phyloP scores from a whole-genome alignment of 176 grass and related monocot species.

The Eragrostis nindensis region DNA sequence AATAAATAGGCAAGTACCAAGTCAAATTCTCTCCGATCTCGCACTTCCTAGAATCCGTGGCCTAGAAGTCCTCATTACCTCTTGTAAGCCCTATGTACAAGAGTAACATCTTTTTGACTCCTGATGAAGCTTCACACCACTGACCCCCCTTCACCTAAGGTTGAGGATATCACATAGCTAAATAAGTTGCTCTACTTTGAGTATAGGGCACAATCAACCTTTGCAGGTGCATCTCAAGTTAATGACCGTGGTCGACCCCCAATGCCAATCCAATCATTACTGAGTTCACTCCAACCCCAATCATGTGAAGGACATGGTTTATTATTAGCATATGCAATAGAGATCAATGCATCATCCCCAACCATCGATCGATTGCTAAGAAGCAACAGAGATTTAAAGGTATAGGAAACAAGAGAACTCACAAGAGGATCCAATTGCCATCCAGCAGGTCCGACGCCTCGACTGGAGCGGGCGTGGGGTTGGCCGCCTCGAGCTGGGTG shows the following conservation, averaged over 20 bases:
- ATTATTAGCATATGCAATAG: neutral
- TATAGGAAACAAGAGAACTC: slow-evolving; percentile 34
- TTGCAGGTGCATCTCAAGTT: neutral
- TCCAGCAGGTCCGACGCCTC: slow-evolving; percentile 73
- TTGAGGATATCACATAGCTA: neutral
- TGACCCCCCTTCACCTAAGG: neutral
- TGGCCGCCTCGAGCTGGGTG: slow-evolving; percentile 76
- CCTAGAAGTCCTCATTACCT: neutral
- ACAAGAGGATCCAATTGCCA: slow-evolving; percentile 95
- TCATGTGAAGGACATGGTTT: neutral
- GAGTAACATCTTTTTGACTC: neutral
- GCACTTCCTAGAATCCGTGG: neutral
- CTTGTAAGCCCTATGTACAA: neutral
- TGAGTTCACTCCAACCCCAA: neutral
- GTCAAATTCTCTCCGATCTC: too few species aligned
- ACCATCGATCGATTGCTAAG: neutral
- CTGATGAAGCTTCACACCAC: neutral
- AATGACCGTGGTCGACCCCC: neutral
- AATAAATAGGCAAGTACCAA: too few species aligned
- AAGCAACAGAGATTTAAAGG: neutral
- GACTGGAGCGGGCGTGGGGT: slow-evolving; percentile 65
- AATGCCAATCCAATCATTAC: neutral
- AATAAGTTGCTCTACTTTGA: neutral
- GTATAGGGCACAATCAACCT: neutral
- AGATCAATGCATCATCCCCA: neutral